Base-by-base conservation (phyloP, 202 grass and related monocot species). In the Digitaria exilis region DNA sequence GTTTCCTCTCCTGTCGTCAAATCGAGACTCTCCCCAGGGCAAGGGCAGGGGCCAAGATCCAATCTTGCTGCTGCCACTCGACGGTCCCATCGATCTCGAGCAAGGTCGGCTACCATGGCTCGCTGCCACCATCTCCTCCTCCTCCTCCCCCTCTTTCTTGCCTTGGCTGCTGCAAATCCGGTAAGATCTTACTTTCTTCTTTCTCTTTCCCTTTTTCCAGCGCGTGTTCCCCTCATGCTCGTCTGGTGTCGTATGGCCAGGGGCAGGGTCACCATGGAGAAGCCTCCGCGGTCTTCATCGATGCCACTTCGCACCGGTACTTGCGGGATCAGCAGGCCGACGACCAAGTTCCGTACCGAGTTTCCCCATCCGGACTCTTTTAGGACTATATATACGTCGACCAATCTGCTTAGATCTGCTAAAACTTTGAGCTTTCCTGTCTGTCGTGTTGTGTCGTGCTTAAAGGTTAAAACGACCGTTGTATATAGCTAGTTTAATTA, bases 301-400 rank as follows among this genome's bases (percentile, higher is more conserved):
- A 90, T 30, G 68, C 66, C 51, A 26, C 80, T 1, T 87, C 84
- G 44, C 80, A 75, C 45, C 88, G 84, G 61, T 90, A 87, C 88
- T 75, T 90, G 25, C 69, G 88, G 69, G 54, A 80, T 79, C 88
- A 83, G 61, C 88, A 37, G 61, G 31, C 15, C 43, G 51, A 41
- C 21, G 7, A 9, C 79, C 51, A 90, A 84, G 88, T 82, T 54
- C 41, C 28, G 41, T 45, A 31, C 59, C 55, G 13, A 64, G 49
- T 13, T 35, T 73, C 66, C 71, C 52, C 73, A 71, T 82, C 57
- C 57, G 12, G 48, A 50, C 29, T 52, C 26, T 17, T 9, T 46
- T 69, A 32, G 18, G 9, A n/a, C 2, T 12, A 19, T 32, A 74
- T 11, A 39, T 39, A n/a, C n/a, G 37, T 39, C 2, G 2, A 25